Evolutionary conservation across 2,329 filamentous ascomycete species (phyloP).

Genomic region (Leptographium radiaticola): DNA sequence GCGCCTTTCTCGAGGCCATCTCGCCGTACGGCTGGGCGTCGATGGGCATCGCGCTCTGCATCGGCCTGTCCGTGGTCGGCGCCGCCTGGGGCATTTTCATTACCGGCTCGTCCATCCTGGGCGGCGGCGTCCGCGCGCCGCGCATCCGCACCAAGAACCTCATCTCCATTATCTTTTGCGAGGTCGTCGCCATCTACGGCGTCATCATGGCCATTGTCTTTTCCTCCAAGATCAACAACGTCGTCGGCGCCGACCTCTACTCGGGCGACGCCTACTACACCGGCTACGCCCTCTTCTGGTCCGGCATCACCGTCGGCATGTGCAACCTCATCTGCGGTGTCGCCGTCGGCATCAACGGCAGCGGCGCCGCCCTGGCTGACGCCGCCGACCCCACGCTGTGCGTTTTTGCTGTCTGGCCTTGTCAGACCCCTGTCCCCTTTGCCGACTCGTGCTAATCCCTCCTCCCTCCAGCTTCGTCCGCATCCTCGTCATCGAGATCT

Average conservation of each 20-base stretch:
- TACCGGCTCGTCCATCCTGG: constrained; percentile 92
- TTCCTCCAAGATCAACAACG: constrained; percentile 67
- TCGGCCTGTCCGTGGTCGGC: constrained; percentile 89
- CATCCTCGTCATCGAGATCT: constrained; percentile 98
- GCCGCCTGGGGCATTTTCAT: constrained; percentile 99
- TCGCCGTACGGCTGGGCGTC: constrained; percentile 92
- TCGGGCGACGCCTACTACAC: constrained; percentile 80
- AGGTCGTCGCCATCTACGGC: constrained; percentile 98
- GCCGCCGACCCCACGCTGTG: constrained; percentile 84
- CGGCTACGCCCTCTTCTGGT: constrained; percentile 92
- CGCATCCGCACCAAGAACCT: constrained; percentile 98
- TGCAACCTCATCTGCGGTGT: constrained; percentile 96
- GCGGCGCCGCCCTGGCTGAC: constrained; percentile 89
- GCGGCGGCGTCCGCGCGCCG: constrained; percentile 89
- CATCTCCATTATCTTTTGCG: constrained; percentile 99
- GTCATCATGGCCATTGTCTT: constrained; percentile 99
- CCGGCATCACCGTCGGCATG: constrained; percentile 81
- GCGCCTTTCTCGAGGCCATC: constrained; percentile 84
- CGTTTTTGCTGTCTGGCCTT: constrained; percentile 22
- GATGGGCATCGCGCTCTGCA: constrained; percentile 84
- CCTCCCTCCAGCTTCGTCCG: constrained; percentile 68
- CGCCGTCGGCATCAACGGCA: constrained; percentile 95
- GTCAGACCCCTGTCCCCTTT: background rate
- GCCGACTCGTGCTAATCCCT: background rate
- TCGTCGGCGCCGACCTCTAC: constrained; percentile 52